Conservation (phyloP, 2,329 filamentous ascomycete species). For the Sordariomycetes sp. region DNA sequence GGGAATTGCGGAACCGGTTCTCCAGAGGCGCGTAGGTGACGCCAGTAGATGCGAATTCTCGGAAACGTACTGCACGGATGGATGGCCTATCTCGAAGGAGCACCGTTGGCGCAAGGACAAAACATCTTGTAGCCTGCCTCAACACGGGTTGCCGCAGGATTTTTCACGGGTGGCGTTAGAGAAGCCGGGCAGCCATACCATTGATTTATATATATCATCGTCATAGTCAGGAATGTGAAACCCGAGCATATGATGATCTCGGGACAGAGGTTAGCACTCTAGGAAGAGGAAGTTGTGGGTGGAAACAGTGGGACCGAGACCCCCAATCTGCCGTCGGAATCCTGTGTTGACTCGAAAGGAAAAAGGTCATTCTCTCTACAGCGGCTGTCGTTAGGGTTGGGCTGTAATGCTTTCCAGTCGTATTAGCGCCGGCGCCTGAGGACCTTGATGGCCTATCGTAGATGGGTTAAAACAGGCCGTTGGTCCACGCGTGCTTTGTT, state of each 20-base stretch:
- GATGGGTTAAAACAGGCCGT: too few species aligned
- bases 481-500: too few species aligned
- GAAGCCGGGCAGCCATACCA: background rate
- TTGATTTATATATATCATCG: background rate
- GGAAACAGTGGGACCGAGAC: too few species aligned
- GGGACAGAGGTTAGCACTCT: background rate
- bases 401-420: background rate
- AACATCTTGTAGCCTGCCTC: background rate
- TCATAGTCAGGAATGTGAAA: background rate
- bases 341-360: too few species aligned
- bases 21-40: background rate
- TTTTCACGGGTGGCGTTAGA: background rate
- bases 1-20: background rate
- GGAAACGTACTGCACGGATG: background rate
- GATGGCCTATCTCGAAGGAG: background rate
- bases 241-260: background rate
- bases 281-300: background rate
- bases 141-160: background rate
- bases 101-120: background rate
- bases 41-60: background rate
- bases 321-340: too few species aligned
- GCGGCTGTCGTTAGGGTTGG: background rate
- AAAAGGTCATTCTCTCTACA: background rate
- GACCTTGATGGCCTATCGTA: background rate
- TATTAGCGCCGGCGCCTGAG: background rate